A percentile compares a stretch with the other conserved stretches of the same genome.
phyloP scores from a whole-genome alignment of 306 rosid genomes.

The Rosa lucieae region DNA sequence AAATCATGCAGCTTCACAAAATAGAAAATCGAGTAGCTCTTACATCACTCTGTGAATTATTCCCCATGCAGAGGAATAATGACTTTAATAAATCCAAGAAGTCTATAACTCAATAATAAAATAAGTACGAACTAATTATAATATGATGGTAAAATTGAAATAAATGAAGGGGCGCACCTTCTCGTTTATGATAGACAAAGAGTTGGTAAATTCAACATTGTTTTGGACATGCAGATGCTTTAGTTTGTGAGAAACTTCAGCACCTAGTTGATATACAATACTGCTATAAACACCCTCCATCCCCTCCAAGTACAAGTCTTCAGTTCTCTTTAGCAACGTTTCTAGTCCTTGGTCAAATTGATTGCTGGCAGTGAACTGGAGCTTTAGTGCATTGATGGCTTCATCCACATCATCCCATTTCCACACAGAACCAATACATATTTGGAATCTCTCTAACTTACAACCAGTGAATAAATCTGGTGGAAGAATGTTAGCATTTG shows the following conservation, averaged over 20 bases:
- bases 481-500: slow-evolving; percentile 17
- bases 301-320: slow-evolving; percentile 46
- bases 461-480: slow-evolving; percentile 16
- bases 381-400: slow-evolving; percentile 22
- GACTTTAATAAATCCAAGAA: no score
- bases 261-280: slow-evolving; percentile 24
- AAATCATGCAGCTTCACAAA: background rate
- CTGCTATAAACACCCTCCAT: slow-evolving; percentile 31
- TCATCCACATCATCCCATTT: slow-evolving; percentile 21
- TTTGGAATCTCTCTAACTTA: slow-evolving; percentile 29
- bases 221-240: slow-evolving; percentile 40
- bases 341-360: slow-evolving; percentile 30
- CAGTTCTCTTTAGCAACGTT: slow-evolving; percentile 29
- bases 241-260: slow-evolving; percentile 36
- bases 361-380: slow-evolving; percentile 16
- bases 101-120: no score
- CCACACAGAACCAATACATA: slow-evolving; percentile 37
- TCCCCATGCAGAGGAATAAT: no score
- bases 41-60: no score
- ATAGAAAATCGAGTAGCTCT: background rate
- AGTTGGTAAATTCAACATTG: slow-evolving; percentile 15
- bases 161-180: background rate
- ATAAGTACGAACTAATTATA: background rate
- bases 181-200: slow-evolving; percentile 16
- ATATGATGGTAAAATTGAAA: background rate